Conservation (phyloP, 2,329 filamentous ascomycete species). For the Diaporthe destruens region DNA sequence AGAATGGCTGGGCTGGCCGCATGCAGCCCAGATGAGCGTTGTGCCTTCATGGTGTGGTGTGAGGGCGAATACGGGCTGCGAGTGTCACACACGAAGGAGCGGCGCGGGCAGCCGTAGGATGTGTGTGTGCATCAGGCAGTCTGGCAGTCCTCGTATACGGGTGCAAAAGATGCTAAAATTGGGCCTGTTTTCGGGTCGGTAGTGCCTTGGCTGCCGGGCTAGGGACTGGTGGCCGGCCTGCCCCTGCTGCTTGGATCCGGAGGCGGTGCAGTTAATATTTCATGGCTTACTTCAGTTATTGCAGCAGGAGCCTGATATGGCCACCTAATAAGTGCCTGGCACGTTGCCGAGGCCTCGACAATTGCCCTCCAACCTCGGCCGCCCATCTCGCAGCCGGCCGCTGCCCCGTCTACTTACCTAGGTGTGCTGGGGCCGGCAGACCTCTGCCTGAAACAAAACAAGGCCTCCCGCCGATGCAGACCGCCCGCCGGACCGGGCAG, state of each 20-base stretch:
- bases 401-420: neutral
- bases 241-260: neutral
- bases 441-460: conserved; percentile 25
- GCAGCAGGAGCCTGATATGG: too few relatives aligned
- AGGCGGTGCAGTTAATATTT: conserved; percentile 9
- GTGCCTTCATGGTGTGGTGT: too few relatives aligned
- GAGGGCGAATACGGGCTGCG: too few relatives aligned
- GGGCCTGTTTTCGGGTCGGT: conserved; percentile 17
- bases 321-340: too few relatives aligned
- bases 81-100: neutral
- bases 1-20: too few relatives aligned
- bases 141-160: conserved; percentile 32
- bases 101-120: conserved; percentile 22
- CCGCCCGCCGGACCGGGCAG: conserved; percentile 16
- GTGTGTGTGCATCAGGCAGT: conserved; percentile 31
- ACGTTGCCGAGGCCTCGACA: neutral
- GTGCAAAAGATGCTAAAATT: conserved; percentile 22
- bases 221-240: neutral
- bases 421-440: conserved; percentile 9
- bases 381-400: conserved; percentile 15
- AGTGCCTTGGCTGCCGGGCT: conserved; percentile 23
- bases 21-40: too few relatives aligned
- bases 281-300: neutral
- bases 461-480: neutral
- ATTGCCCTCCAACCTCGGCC: conserved; percentile 23